Base-by-base conservation (phyloP, 306 rosid species). In the Cucumis sativus region DNA sequence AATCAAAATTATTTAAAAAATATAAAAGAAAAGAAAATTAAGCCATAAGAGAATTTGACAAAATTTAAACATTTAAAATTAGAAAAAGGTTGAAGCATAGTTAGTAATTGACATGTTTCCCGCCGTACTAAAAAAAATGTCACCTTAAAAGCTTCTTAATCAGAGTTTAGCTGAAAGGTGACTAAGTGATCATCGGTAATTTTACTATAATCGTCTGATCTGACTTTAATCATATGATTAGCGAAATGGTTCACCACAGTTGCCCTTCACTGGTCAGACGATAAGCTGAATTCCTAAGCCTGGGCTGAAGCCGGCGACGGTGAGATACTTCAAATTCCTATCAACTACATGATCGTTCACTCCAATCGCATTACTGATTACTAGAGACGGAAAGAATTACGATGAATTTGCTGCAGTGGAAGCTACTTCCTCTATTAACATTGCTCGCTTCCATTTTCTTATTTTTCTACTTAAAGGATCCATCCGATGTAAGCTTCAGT, bases 351-450 rank as follows among this genome's bases (percentile, higher is more conserved):
- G 60, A 49, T 8, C 76, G 51, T 33, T 5, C 16, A 49, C 0
- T 28, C 61, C 61, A 72, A 1, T 72, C 20, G 25, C 61, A 25
- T 14, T 15, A 8, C 12, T 15, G 56, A 61, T 43, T 25, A 3
- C 41, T 28, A 59, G 41, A 39, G 70, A 20, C 16, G n/a, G 60
- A 65, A 30, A 60, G 75, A 64, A 55, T 74, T 57, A 91, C 88
- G 93, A 85, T 76, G 17, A 56, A 67, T 63, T 45, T 64, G 65
- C 79, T 94, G 43, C 72, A 76, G 23, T 91, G 96, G 95, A 87
- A 85, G 86, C 79, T 92, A 2, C 57, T 90, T 12, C 93, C 97
- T 61, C 61, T 90, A 60, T 67, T 89, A 4, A 54, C 87, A 12
- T 74, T 92, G 10, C 39, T 89, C 2, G 83, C 82, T 60, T 91